Evolutionary conservation across 345 rosid genomes (phyloP), one percentile per base, ranked within the genome.

Genomic region (Citrus unshiu): DNA sequence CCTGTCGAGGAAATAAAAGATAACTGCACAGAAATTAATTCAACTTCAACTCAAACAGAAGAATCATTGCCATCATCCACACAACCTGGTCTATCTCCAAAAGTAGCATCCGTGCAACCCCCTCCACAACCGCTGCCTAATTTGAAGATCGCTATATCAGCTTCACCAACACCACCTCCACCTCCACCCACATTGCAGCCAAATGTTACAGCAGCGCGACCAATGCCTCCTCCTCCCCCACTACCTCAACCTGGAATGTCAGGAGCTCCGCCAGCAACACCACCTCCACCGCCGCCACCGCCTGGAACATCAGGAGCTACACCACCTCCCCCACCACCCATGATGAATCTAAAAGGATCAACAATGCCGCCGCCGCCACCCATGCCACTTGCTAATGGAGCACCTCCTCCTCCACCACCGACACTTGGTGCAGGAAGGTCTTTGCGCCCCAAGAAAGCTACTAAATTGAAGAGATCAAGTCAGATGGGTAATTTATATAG

Each of bases 391-490:
- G 75, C 40, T 21, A 89, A 72, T 16, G 93, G 88, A 72, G 80
- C 75, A 49, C 80, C 86, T 68, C 93, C 92, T 22, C 98, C 97
- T 5, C 92, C 94, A 0, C 94, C 92, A 67, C 97, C 96, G 30
- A 85, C 83, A 37, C 46, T 65, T 46, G 81, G 87, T 72, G 88
- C 84, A 10, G 87, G 84, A 51, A 88, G 79, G 77, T 79, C 90
- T 78, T 81, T 94, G 79, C 88, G 97, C 12, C 89, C 94, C 73
- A 93, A 84, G 88, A 93, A 91, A 84, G 85, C 92, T 25, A 90
- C 95, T 29, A 96, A 93, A 77, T 82, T 96, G 80, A 96, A 90
- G 89, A 89, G 98, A 76, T 96, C 98, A 62, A 87, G 85, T 75
- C 94, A 96, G 43, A 83, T 96, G 77, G 90, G 97, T 1, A 91